Evolutionary conservation across 305 asterid genomes (phyloP), one percentile per base, ranked within the genome.

Genomic region (Plantago coronopus): DNA sequence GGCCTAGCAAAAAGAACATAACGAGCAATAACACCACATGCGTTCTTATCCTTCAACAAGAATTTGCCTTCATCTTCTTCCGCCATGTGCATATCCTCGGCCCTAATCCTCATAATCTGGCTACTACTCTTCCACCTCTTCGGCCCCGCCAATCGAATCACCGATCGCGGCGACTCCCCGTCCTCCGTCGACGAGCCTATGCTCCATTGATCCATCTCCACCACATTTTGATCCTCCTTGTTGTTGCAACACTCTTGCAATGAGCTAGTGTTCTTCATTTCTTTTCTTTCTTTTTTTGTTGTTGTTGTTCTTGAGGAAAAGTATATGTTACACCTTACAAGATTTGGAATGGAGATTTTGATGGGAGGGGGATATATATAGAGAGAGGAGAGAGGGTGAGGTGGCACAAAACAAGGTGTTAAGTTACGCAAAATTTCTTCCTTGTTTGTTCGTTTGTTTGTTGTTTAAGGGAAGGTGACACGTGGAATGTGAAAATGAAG

Each of bases 81-180:
- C 7, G 85, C 85, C 7, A 84, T 40, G 18, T 67, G 76, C 0
- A 84, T 81, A 31, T 87, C 94, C 75, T 87, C 91, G 0, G 79
- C 75, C 63, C 88, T 82, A 60, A 87, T 76, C 75, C 69, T 71
- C 79, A 69, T 47, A 40, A 87, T 75, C 76, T 87, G 96, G 50
- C 54, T 78, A 17, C 77, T 90, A 17, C 77, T 90, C 42, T 68
- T 65, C 13, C 58, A 64, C 21, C 62, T 22, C 18, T 64, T 63
- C 16, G 2, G 46, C 37, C 55, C 59, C 48, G 50, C 69, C 64
- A 31, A 7, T 7, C 9, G 38, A 31, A 31, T 31, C 9, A 69
- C 73, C 20, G 68, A 75, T 11, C 70, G 19, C 17, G 69, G 69
- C 19, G 78, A 54, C 23, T 69, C 83, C 47, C 43, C 62, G 29